Base-by-base conservation (phyloP, 305 asterid genomes). In the Withania somnifera region DNA sequence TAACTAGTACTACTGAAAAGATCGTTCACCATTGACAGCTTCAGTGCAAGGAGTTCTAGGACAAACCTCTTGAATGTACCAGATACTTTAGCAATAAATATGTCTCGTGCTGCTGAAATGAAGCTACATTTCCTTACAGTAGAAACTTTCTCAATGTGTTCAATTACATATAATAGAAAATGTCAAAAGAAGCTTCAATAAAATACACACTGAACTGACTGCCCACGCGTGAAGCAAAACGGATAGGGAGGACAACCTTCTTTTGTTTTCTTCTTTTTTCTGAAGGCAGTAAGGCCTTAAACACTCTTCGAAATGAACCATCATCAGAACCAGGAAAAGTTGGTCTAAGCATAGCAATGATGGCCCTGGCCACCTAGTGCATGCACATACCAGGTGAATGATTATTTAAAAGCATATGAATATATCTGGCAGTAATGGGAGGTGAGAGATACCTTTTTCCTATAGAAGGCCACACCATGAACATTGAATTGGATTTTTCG, bases 81-180 rank as follows among this genome's bases (percentile, higher is more conserved):
- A 58, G 99, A 96, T 87, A 96, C 73, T 86, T 96, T 96, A 54
- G 99, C 97, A 82, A 89, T 88, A 81, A 94, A 96, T 86, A 96
- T 92, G 89, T 96, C 99, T 71, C 89, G 47, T 61, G 98, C 97
- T 63, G 97, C 98, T 82, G 97, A 89, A 81, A 89, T 86, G 87
- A 96, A 96, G 92, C 94, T 93, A 87, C 97, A 93, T 90, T 89
- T 94, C 85, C 98, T 90, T 73, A 93, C 93, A n/a, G 98, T 91
- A 68, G 90, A 86, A 83, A 96, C 92, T 88, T 96, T 96, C 80
- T 92, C 95, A 80, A 93, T 88, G 87, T 96, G 97, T 82, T 90
- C 97, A 87, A 94, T 90, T 75, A 96, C 92, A 98, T 94, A 91
- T 78, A 77, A 50, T 47, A 76, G 66, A 24, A 82, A 89, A 86